Evolutionary conservation across 176 grass and related monocot genomes (phyloP).

Genomic region (Leersia perrieri): DNA sequence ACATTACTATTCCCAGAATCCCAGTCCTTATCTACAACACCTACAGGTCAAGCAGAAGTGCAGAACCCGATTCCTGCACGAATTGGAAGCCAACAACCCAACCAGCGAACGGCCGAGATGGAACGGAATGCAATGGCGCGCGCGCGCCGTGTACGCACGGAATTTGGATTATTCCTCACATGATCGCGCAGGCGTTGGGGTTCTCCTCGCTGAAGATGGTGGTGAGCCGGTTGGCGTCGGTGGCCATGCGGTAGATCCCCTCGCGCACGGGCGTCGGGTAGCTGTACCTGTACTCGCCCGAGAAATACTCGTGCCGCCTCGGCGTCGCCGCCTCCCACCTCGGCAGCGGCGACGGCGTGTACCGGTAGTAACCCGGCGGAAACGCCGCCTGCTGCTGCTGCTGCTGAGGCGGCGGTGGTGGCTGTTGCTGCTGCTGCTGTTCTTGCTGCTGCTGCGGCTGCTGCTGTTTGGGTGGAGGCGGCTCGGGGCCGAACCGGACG

Average conservation of each 20-base stretch:
- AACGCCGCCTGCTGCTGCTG: not conserved
- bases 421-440: not conserved
- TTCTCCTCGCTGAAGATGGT: slow-evolving; percentile 99
- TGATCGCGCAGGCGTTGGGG: slow-evolving; percentile 88
- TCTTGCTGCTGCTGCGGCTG: not conserved
- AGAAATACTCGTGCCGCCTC: slow-evolving; percentile 79
- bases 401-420: not conserved
- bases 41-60: not conserved
- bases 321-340: slow-evolving; percentile 71
- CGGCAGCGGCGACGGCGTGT: slow-evolving; percentile 78
- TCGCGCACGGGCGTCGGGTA: slow-evolving; percentile 95
- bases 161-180: slow-evolving; percentile 35
- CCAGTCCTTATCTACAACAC: not conserved
- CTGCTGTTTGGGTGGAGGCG: not conserved
- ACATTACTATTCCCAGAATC: not conserved
- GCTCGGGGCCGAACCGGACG: slow-evolving; percentile 48
- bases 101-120: slow-evolving; percentile 13
- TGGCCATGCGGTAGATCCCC: slow-evolving; percentile 93
- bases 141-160: not conserved
- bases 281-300: slow-evolving; percentile 76
- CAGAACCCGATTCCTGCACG: not conserved
- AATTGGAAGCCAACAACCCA: not conserved
- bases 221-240: slow-evolving; percentile 83
- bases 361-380: slow-evolving; percentile 42
- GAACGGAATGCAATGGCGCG: not conserved